Base-by-base conservation (phyloP, 2,329 filamentous ascomycete species). In the Cytospora leucostoma region DNA sequence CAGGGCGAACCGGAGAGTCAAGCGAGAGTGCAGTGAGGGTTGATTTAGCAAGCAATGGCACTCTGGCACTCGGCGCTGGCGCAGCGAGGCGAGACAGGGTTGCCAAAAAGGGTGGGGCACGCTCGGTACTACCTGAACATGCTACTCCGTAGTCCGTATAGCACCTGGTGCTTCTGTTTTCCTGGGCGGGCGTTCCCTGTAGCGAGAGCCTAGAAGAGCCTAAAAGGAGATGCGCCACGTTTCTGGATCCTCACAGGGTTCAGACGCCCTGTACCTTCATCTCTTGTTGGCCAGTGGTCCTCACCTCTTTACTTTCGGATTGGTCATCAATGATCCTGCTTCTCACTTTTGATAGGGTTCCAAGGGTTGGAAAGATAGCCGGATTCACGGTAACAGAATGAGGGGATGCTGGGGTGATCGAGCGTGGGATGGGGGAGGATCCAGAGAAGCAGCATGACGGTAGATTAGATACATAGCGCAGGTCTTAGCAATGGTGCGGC, bases 201-300 rank as follows among this genome's bases (percentile, higher is more conserved):
- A 47, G n/a, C 44, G 11, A 21, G 44, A 47, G 44, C 44, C 44
- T 47, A 47, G 44, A 47, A 19, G 44, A 21, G 44, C 44, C 44
- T 10, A 47, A 47, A 47, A 47, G 44, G 44, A 47, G 44, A 47
- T 47, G 44, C 44, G 44, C 44, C 44, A 47, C 44, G 44, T 21
- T 47, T 21, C 44, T 47, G 44, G 44, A 47, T 47, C n/a, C 21
- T 21, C 44, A 3, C 4, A 47, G 44, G 44, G 44, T 21, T 47
- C n/a, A 19, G 44, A 10, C 21, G 44, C 19, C 19, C 44, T 47
- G n/a, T 47, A 7, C 44, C 21, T 47, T 15, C 44, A 21, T 10
- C 10, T 47, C 13, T 47, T 47, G n/a, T 7, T 47, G 13, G 2
- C n/a, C 44, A 47, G 44, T 19, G n/a, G 8, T 47, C 44, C 21